Conservation (phyloP, 192 early-diverging fungal genomes). For the Rhizophlyctis rosea region DNA sequence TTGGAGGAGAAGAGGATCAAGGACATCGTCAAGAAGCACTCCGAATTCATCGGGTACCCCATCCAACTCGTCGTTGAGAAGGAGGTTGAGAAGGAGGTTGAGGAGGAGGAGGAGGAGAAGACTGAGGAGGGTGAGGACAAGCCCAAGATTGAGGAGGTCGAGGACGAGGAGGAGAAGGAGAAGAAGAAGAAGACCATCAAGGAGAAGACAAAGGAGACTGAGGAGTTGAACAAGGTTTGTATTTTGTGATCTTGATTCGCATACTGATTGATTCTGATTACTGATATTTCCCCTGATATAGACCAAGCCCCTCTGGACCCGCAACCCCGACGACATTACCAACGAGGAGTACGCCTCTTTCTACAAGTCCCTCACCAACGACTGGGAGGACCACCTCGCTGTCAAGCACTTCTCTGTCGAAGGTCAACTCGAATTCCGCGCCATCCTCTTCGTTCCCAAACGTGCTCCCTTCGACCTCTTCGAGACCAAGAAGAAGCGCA, state of each 20-base stretch:
- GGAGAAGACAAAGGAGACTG: conserved; percentile 77
- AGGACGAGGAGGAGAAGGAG: conserved; percentile 69
- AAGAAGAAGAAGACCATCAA: conserved; percentile 83
- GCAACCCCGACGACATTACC: conserved; percentile 96
- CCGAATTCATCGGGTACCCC: conserved; percentile 99
- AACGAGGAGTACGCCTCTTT: conserved; percentile 96
- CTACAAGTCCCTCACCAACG: conserved; percentile 98
- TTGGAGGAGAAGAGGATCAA: conserved; percentile 99
- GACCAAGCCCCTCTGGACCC: conserved; percentile 97
- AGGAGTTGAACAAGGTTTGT: conserved; percentile 89
- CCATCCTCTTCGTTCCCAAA: conserved; percentile 94
- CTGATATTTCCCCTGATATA: not conserved
- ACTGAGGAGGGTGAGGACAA: conserved; percentile 50
- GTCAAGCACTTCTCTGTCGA: conserved; percentile 99
- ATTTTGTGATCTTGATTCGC: not conserved
- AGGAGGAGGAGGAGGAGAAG: conserved; percentile 81
- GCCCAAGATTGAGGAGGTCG: conserved; percentile 54
- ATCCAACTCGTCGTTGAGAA: conserved; percentile 95
- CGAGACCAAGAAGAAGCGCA: conserved; percentile 98
- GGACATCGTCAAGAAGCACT: conserved; percentile 99
- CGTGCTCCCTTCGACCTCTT: conserved; percentile 98
- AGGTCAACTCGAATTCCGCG: conserved; percentile 99
- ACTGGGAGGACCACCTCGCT: conserved; percentile 98
- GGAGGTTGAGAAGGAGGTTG: conserved; percentile 98
- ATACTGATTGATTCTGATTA: conserved; percentile 3